phyloP scores from a whole-genome alignment of 2,329 filamentous ascomycete genomes.

The Leptographium radiaticola region DNA sequence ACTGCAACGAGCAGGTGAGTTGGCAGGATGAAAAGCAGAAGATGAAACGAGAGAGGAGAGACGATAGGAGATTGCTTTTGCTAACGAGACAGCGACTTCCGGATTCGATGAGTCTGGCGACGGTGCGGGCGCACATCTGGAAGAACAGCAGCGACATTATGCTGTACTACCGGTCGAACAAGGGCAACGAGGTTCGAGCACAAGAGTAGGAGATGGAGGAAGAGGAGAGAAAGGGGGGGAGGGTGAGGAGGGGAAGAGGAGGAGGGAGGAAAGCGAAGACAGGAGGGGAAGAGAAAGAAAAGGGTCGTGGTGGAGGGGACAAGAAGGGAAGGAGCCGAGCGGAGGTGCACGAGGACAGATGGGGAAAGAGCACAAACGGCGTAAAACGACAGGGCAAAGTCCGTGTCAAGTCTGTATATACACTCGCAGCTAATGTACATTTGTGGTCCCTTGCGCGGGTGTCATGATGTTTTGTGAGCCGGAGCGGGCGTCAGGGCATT shows the following conservation, averaged over 20 bases:
- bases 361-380: not conserved
- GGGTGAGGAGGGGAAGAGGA: not conserved
- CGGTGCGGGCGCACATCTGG: constrained; percentile 85
- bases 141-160: constrained; percentile 88
- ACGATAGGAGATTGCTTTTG: not conserved
- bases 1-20: constrained; percentile 82
- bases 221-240: not conserved
- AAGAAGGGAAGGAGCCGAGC: not conserved
- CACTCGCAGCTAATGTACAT: no score
- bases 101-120: constrained; percentile 83
- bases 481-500: constrained; percentile 47
- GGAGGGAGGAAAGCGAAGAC: not conserved
- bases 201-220: not conserved
- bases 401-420: no score
- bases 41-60: not conserved
- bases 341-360: no score
- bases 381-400: not conserved
- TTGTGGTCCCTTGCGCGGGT: not conserved
- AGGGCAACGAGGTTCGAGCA: constrained; percentile 49
- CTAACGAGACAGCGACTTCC: constrained; percentile 42
- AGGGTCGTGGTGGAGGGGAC: not conserved
- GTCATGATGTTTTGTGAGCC: constrained; percentile 13
- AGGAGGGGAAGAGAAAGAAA: not conserved
- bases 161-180: constrained; percentile 83
- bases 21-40: not conserved